Percentiles rank a stretch among this genome's conserved stretches.
Evolutionary conservation across 176 grass and related monocot genomes (phyloP).

Genomic region (Pharus latifolius): DNA sequence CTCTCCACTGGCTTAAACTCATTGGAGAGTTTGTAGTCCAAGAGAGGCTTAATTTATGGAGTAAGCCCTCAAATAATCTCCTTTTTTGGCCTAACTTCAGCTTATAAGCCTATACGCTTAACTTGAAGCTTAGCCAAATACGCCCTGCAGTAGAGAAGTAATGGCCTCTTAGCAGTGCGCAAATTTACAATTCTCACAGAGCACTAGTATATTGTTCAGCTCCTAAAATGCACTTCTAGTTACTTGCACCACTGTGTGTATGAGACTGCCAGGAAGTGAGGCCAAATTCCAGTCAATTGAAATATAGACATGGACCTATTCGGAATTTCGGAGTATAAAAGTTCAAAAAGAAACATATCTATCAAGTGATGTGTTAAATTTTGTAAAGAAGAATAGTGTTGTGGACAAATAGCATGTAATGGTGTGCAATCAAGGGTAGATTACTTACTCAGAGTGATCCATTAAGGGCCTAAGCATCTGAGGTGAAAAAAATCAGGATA

Average conservation of each 20-base stretch:
- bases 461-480: too few relatives aligned
- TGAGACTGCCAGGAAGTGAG: background rate
- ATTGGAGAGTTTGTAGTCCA: too few relatives aligned
- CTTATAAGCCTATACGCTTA: too few relatives aligned
- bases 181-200: background rate
- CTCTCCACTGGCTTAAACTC: too few relatives aligned
- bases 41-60: too few relatives aligned
- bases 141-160: background rate
- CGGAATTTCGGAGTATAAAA: background rate
- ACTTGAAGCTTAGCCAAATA: too few relatives aligned
- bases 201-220: background rate
- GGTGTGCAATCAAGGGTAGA: too few relatives aligned
- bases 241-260: conserved; percentile 12
- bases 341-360: background rate
- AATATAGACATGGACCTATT: background rate
- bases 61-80: too few relatives aligned
- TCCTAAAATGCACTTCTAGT: conserved; percentile 5
- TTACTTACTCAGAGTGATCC: too few relatives aligned
- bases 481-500: too few relatives aligned
- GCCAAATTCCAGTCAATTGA: background rate
- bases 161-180: background rate
- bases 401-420: too few relatives aligned
- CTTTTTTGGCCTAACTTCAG: too few relatives aligned
- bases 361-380: background rate
- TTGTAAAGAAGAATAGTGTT: background rate